A percentile compares a stretch with the other conserved stretches of the same genome.
phyloP scores from a whole-genome alignment of 1,284 basidiomycete genomes.

The Microbotryum silenes-acaulis region DNA sequence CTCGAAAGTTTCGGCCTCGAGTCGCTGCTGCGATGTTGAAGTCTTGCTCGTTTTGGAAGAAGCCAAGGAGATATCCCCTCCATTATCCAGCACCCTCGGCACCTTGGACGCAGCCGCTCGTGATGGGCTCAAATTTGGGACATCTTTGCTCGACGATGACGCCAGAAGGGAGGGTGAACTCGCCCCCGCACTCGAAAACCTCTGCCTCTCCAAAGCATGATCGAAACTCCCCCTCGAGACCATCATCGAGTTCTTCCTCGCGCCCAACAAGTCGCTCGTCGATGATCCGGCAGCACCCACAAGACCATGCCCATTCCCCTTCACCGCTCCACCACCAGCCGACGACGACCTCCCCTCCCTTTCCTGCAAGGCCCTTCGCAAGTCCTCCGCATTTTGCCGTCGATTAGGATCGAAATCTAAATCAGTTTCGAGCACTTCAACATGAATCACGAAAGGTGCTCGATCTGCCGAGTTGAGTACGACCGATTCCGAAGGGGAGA shows the following conservation, averaged over 20 bases:
- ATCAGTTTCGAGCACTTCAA: conserved; percentile 86
- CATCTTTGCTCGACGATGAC: background rate
- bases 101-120: background rate
- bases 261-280: no score
- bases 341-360: conserved; percentile 20
- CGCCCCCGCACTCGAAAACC: no score
- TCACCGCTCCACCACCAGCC: background rate
- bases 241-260: background rate
- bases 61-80: no score
- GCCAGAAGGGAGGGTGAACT: background rate
- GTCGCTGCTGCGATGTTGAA: no score
- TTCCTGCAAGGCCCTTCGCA: conserved; percentile 31
- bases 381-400: conserved; percentile 55
- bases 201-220: background rate
- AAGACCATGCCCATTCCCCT: background rate
- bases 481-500: conserved; percentile 94
- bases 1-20: background rate
- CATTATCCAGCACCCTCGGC: background rate
- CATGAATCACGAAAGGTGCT: conserved; percentile 85
- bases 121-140: background rate
- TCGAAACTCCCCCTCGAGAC: background rate
- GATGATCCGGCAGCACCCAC: no score
- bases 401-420: conserved; percentile 86
- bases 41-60: no score
- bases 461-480: conserved; percentile 97